Base-by-base conservation (phyloP, 176 grass and related monocot species). In the sorghum (Sorghum bicolor) region DNA sequence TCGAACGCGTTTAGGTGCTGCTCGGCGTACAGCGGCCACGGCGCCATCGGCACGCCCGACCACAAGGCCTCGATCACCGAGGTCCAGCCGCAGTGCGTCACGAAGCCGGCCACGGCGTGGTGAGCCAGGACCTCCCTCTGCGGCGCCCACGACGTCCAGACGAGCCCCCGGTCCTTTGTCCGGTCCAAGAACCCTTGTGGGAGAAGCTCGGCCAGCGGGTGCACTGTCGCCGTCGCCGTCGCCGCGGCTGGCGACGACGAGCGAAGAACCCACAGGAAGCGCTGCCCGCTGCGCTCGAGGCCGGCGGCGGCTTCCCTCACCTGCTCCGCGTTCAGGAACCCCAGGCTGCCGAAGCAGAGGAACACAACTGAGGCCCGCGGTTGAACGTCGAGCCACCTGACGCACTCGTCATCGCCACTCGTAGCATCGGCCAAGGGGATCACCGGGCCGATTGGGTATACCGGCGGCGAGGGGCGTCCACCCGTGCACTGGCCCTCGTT, bases 31-130 rank as follows among this genome's bases (percentile, higher is more conserved):
- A 62, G 37, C 14, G 86, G 92, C 86, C 86, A 78, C 0, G 84
- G 77, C 37, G 67, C 33, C 92, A 89, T 85, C 2, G 87, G 89
- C 45, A 94, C 80, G 29, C 86, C 86, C 70, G 15, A 60, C 78
- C 89, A 84, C 37, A 91, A 2, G 5, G 88, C 70, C 77, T 94
- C 88, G 38, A 91, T 74, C 72, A 86, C 83, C 44, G 88, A 94
- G 79, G 91, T 94, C 92, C 88, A 94, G 2, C 92, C 92, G 39
- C 92, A 94, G 82, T 91, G 86, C 20, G 83, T 91, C 75, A 94
- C 47, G 47, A 52, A 52, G 47, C 47, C 47, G 47, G 16, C 47
- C 47, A 52, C 47, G 47, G 47, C 16, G 16, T 7, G 16, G 16
- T 52, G 16, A 0, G 16, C 5, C 16, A 52, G 47, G 16, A 52